phyloP scores from a whole-genome alignment of 495 filamentous ascomycete genomes.

The Venustampulla echinocandica region DNA sequence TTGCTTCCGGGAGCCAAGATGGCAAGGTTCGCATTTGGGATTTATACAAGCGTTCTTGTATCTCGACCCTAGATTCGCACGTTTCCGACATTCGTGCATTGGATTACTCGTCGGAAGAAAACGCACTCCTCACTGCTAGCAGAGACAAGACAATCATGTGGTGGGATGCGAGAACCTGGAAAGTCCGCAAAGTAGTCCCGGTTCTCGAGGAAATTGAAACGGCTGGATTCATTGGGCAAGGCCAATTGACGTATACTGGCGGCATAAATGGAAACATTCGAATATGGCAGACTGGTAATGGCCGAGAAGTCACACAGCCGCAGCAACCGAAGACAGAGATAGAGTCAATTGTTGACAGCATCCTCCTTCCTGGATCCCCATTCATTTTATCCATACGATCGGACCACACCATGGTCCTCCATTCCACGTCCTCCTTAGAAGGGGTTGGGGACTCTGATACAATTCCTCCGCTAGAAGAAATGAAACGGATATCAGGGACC shows the following conservation, averaged over 20 bases:
- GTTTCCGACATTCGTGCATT: slow-evolving; percentile 83
- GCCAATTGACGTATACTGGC: slow-evolving; percentile 66
- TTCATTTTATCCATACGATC: slow-evolving; percentile 77
- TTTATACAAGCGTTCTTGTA: slow-evolving; percentile 68
- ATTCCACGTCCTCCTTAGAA: slow-evolving; percentile 40
- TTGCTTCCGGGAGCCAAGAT: slow-evolving; percentile 89
- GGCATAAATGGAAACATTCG: slow-evolving; percentile 77
- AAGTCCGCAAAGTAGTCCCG: slow-evolving; percentile 70
- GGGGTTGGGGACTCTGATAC: slow-evolving; percentile 15
- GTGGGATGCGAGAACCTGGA: slow-evolving; percentile 83
- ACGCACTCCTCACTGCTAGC: slow-evolving; percentile 75
- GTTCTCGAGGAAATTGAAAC: slow-evolving; percentile 80
- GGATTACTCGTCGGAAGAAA: slow-evolving; percentile 65
- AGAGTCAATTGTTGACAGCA: slow-evolving; percentile 65
- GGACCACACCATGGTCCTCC: slow-evolving; percentile 75
- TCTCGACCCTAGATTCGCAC: slow-evolving; percentile 73
- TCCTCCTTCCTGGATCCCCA: slow-evolving; percentile 51
- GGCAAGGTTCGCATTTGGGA: slow-evolving; percentile 89
- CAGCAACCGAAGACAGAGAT: slow-evolving; percentile 49
- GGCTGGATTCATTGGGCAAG: slow-evolving; percentile 66
- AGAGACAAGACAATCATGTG: slow-evolving; percentile 89
- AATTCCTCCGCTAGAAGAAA: slow-evolving; percentile 25
- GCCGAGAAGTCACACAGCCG: slow-evolving; percentile 61
- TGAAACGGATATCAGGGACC: slow-evolving; percentile 82
- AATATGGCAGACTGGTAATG: slow-evolving; percentile 70